Evolutionary conservation across 1,139 yeast genomes (phyloP).

Genomic region (Magnusiomyces starmeri): DNA sequence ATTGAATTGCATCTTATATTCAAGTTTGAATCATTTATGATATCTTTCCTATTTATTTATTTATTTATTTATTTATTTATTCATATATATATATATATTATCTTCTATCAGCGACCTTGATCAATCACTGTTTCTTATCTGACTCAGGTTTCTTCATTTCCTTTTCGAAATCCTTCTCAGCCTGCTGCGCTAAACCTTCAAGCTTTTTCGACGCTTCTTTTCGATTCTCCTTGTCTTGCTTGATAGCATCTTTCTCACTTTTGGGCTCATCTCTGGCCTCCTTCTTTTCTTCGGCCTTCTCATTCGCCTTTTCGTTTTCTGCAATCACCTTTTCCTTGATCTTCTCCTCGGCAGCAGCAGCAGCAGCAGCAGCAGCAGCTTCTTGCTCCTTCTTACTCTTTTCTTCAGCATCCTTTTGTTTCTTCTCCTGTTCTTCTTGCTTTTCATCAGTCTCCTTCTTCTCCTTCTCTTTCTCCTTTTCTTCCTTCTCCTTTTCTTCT

Average conservation of each 20-base stretch:
- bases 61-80: no score
- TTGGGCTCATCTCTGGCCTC: not conserved
- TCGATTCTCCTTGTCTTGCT: not conserved
- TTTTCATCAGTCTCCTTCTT: not conserved
- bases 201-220: not conserved
- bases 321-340: not conserved
- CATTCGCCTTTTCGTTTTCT: not conserved
- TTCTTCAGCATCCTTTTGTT: not conserved
- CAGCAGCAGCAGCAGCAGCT: not conserved
- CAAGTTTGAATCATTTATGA: no score
- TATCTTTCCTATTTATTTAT: no score
- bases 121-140: no score
- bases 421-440: not conserved
- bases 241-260: not conserved
- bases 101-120: no score
- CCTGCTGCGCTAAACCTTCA: not conserved
- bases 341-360: not conserved
- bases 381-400: not conserved
- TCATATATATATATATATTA: no score
- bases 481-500: not conserved
- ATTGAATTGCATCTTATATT: no score
- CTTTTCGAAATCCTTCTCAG: not conserved
- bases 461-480: not conserved
- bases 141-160: not conserved
- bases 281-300: not conserved